Evolutionary conservation across 768 basidiomycete genomes (phyloP), one percentile per base, ranked within the genome.

Genomic region (Tulasnella sp.): DNA sequence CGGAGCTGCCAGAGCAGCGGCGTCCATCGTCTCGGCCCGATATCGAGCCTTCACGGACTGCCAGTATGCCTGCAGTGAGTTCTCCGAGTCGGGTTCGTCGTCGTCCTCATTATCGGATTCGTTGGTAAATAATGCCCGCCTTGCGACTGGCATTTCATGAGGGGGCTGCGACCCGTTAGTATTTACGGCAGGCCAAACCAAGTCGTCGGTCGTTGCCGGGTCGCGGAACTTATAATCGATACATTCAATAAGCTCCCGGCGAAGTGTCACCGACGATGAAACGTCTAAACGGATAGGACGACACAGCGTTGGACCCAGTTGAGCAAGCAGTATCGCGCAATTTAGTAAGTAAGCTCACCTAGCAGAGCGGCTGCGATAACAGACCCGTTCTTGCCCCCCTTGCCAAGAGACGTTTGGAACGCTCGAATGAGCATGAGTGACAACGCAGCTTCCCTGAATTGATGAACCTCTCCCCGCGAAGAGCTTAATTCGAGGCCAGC

Each of bases 171-270:
- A 72, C 3, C 79, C 81, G 44, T 76, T 74, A 5, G 72, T 63
- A 1, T 73, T 70, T 17, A 85, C 73, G 2, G 72, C 56, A 0
- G 88, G 89, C 91, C 92, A 96, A 56, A 76, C 75, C 24, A 87
- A 69, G 67, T 95, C 91, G 63, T 92, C 85, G 15, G 64, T 64
- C 7, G 68, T 61, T 2, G 69, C 67, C 0, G 67, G 34, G 11
- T 74, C 68, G 2, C 75, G 73, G 60, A 86, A 80, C 68, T 96
- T 96, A 67, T 80, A 71, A 1, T 80, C 76, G 51, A 94, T 85
- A 15, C 80, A 81, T 64, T 95, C 92, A 15, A 93, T 70, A 75
- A 97, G 80, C 68, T 98, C 95, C 17, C 90, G 79, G 8, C 84
- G 82, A 1, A 96, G 75, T 0, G 90, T 91, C 47, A 93, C 79